Percentiles rank a stretch among this genome's conserved stretches.
Evolutionary conservation across 2,329 filamentous ascomycete species (phyloP).

Genomic region (Akanthomyces uredinophilus): DNA sequence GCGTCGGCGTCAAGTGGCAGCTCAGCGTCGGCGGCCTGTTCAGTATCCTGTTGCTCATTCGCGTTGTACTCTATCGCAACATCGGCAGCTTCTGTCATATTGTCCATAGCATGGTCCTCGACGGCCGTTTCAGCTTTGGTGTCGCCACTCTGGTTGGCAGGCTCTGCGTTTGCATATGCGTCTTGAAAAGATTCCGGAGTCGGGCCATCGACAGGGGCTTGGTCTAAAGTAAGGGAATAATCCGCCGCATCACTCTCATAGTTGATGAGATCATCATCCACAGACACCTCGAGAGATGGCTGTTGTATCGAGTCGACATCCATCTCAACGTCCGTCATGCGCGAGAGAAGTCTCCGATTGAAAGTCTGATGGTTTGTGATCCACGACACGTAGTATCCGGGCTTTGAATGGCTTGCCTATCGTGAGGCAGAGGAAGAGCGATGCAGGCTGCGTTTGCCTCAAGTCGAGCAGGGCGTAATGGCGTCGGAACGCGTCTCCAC

Average conservation of each 20-base stretch:
- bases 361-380: too few species aligned
- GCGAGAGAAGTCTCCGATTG: neutral
- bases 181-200: constrained; percentile 14
- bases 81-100: neutral
- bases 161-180: constrained; percentile 6
- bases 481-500: neutral
- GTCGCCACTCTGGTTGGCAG: neutral
- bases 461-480: neutral
- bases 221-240: constrained; percentile 15
- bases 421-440: neutral
- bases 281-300: constrained; percentile 18
- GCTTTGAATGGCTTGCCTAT: neutral
- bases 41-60: neutral
- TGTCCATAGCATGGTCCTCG: constrained; percentile 1
- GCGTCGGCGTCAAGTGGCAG: constrained; percentile 12
- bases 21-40: neutral
- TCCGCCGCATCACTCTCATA: constrained; percentile 30
- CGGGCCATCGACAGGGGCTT: constrained; percentile 18
- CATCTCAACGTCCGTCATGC: constrained; percentile 28
- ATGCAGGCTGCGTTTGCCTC: neutral
- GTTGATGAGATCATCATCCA: constrained; percentile 33
- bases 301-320: constrained; percentile 28
- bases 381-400: neutral
- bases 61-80: neutral
- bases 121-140: neutral